These are phyloP conservation scores for Psidium friedrichsthalianum DNA, from an alignment of 345 rosid genomes.

Conservation along the genomic window DNA sequence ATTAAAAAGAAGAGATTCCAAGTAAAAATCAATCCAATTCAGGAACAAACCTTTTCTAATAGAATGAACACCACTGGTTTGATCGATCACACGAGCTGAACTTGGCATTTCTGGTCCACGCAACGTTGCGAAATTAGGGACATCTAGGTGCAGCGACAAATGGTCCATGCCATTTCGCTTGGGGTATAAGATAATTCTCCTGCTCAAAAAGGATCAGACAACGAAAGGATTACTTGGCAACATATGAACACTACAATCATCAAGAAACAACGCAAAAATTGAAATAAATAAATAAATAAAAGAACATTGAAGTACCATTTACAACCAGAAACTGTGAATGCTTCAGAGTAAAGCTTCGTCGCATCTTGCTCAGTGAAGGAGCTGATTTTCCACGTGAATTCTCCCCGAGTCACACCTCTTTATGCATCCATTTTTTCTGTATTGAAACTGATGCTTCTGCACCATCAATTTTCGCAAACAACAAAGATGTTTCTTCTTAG, in stretches of 20 bases:
- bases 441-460: neutral
- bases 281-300: too few relatives aligned
- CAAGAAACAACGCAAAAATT: neutral
- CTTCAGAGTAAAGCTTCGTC: neutral
- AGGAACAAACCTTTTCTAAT: slow-evolving; percentile 14
- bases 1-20: neutral
- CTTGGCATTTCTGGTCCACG: slow-evolving; percentile 40
- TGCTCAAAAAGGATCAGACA: neutral
- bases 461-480: neutral
- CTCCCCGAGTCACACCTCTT: neutral
- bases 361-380: neutral
- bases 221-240: neutral
- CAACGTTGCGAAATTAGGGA: slow-evolving; percentile 29
- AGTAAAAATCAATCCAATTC: neutral
- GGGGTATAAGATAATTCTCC: neutral
- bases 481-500: neutral
- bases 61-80: slow-evolving; percentile 16
- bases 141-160: slow-evolving; percentile 21
- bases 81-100: slow-evolving; percentile 34
- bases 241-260: neutral
- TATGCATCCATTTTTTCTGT: neutral
- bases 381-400: neutral
- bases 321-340: neutral
- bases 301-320: neutral
- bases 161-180: neutral